Conservation (phyloP, 169 alveolate species). For the Plasmodium vinckei region DNA sequence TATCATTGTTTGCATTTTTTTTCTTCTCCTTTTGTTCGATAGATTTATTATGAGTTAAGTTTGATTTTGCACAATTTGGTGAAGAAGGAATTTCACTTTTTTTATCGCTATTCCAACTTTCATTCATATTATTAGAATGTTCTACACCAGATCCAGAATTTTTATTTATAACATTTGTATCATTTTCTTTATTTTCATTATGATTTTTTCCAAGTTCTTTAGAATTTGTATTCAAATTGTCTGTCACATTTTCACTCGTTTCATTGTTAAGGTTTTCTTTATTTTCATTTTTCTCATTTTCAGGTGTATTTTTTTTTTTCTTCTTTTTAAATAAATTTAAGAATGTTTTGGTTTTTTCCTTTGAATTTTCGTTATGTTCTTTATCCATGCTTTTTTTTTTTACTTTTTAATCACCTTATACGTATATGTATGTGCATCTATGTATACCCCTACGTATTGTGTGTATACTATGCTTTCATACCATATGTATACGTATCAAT, state of each 20-base stretch:
- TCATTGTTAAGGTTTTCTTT: constrained; percentile 16
- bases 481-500: not conserved
- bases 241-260: constrained; percentile 30
- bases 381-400: constrained; percentile 16
- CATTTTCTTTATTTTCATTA: constrained; percentile 1
- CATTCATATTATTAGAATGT: not conserved
- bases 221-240: constrained; percentile 5
- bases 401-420: not conserved
- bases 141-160: not conserved
- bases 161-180: not conserved
- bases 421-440: not conserved
- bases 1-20: not conserved
- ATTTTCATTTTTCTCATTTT: constrained; percentile 41
- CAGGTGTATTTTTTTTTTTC: constrained; percentile 34
- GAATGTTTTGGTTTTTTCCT: constrained; percentile 27
- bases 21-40: not conserved
- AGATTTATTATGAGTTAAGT: no score
- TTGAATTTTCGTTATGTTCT: constrained; percentile 28
- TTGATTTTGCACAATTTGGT: no score
- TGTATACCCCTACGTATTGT: not conserved
- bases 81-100: not conserved
- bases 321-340: constrained; percentile 20
- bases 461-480: not conserved
- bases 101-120: not conserved
- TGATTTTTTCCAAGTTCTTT: not conserved